phyloP scores from a whole-genome alignment of 2,329 filamentous ascomycete species.

The Aspergillus quadricinctus region DNA sequence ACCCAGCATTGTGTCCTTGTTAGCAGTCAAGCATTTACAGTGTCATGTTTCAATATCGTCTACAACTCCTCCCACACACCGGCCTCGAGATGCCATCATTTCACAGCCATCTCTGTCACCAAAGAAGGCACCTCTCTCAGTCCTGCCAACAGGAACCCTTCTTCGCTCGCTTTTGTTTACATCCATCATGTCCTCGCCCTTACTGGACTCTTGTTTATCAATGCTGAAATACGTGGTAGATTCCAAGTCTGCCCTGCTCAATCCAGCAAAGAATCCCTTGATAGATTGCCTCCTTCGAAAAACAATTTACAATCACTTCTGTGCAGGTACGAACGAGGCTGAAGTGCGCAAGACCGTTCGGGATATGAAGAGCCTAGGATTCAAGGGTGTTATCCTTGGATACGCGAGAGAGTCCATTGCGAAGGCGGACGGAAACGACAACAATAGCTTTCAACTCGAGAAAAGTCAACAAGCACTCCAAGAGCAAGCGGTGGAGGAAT shows the following conservation, averaged over 20 bases:
- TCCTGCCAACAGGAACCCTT: slow-evolving; percentile 15
- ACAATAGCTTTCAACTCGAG: neutral
- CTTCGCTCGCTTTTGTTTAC: slow-evolving; percentile 17
- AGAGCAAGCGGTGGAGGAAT: slow-evolving; percentile 37
- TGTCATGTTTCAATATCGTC: neutral
- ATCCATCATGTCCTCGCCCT: slow-evolving; percentile 16
- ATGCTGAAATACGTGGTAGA: slow-evolving; percentile 33
- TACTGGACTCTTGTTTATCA: slow-evolving; percentile 13
- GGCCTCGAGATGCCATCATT: slow-evolving; percentile 1
- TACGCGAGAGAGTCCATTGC: slow-evolving; percentile 44
- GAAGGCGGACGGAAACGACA: slow-evolving; percentile 10
- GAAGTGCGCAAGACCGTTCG: slow-evolving; percentile 38
- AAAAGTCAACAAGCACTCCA: slow-evolving; percentile 8
- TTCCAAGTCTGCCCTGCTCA: slow-evolving; percentile 35
- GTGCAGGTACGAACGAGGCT: slow-evolving; percentile 39
- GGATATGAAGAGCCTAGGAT: slow-evolving; percentile 41
- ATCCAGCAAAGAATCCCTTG: slow-evolving; percentile 39
- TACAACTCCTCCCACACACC: neutral
- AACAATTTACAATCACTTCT: slow-evolving; percentile 48
- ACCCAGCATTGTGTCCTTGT: neutral
- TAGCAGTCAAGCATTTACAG: neutral
- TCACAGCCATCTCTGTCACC: neutral
- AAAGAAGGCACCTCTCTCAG: slow-evolving; percentile 35
- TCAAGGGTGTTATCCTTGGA: slow-evolving; percentile 45
- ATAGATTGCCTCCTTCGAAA: slow-evolving; percentile 34